Evolutionary conservation across 352 stramenopile species (phyloP).

Genomic region (Lagenidium sp.): DNA sequence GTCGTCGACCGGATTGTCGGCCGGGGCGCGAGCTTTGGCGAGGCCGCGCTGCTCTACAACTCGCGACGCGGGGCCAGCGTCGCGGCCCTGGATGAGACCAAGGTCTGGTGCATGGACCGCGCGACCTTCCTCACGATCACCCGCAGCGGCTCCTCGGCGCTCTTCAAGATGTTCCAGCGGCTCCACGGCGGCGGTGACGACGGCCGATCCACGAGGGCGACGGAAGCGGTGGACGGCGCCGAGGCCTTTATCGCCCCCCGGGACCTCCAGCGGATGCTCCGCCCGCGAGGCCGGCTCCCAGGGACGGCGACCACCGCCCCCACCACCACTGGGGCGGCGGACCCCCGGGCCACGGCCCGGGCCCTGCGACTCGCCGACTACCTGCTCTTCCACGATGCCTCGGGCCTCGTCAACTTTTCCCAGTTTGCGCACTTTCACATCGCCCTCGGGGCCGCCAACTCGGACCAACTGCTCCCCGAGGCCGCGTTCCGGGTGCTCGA

Average conservation of each 20-base stretch:
- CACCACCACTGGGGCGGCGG: constrained; percentile 2
- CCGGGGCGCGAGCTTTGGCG: constrained; percentile 84
- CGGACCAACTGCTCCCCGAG: constrained; percentile 67
- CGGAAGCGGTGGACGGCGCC: constrained; percentile 4
- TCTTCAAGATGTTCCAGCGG: constrained; percentile 70
- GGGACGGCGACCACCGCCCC: neutral
- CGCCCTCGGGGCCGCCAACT: constrained; percentile 47
- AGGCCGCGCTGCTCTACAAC: constrained; percentile 96
- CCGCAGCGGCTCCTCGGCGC: constrained; percentile 59
- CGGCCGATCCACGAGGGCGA: no score
- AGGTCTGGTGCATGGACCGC: constrained; percentile 91
- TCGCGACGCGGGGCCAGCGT: constrained; percentile 91
- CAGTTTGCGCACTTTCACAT: constrained; percentile 88
- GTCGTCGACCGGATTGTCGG: constrained; percentile 71
- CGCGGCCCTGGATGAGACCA: constrained; percentile 71
- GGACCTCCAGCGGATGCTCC: constrained; percentile 53
- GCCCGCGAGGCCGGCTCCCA: constrained; percentile 6
- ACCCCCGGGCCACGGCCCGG: constrained; percentile 26
- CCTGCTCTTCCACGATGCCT: constrained; percentile 64
- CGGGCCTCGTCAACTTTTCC: constrained; percentile 78
- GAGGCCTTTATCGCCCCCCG: constrained; percentile 54
- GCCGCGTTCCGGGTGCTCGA: constrained; percentile 71
- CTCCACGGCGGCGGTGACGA: constrained; percentile 17
- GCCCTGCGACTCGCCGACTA: constrained; percentile 50
- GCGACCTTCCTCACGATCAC: constrained; percentile 82